Percentiles rank a stretch among this genome's conserved stretches.
These are phyloP conservation scores for Pleurostoma richardsiae DNA, from an alignment of 2,329 filamentous ascomycete genomes.

Conservation along the genomic window DNA sequence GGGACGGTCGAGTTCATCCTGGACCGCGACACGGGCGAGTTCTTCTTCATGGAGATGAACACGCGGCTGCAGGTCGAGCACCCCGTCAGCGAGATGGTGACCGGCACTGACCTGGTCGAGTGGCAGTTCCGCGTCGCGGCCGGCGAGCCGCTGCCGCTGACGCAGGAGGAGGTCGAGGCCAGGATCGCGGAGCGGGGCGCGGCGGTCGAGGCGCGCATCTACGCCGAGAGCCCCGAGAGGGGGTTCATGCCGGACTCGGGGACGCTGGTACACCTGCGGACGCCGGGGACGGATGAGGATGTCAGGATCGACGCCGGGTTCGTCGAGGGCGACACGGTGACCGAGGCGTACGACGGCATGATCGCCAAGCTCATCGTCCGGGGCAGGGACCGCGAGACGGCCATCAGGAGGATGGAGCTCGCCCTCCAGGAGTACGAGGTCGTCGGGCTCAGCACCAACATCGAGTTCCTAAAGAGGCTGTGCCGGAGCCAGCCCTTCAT, in stretches of 20 bases:
- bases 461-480: conserved; percentile 90
- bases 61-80: conserved; percentile 95
- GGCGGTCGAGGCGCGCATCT: conserved; percentile 93
- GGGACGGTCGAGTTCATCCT: conserved; percentile 90
- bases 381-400: conserved; percentile 70
- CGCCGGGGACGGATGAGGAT: conserved; percentile 63
- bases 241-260: conserved; percentile 95
- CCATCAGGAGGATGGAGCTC: conserved; percentile 74
- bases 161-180: conserved; percentile 61
- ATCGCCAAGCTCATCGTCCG: conserved; percentile 95
- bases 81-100: conserved; percentile 75
- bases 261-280: conserved; percentile 74
- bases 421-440: conserved; percentile 88
- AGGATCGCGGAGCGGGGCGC: conserved; percentile 73
- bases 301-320: conserved; percentile 93
- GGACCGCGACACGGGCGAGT: conserved; percentile 74
- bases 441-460: conserved; percentile 88
- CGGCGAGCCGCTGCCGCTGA: conserved; percentile 51
- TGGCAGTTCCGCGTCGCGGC: conserved; percentile 84
- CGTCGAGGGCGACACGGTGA: conserved; percentile 83
- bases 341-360: conserved; percentile 96
- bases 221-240: conserved; percentile 87
- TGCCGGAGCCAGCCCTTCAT: conserved; percentile 80
- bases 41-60: conserved; percentile 81
- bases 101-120: conserved; percentile 72